These are phyloP conservation scores for Nevesoporus exiguus DNA, from an alignment of 768 basidiomycete genomes.

Conservation along the genomic window DNA sequence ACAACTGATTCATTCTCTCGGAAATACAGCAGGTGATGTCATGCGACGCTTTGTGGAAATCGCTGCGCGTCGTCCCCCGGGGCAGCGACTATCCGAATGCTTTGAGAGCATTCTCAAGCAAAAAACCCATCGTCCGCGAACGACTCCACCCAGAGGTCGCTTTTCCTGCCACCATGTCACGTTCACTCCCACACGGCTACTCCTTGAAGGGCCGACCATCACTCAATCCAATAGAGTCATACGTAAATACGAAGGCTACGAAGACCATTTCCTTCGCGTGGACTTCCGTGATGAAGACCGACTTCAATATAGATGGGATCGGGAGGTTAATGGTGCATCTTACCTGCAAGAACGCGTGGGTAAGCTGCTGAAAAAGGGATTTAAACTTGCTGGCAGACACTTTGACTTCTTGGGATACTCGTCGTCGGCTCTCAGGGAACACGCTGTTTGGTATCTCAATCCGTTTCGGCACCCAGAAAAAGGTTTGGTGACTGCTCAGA, in stretches of 20 bases:
- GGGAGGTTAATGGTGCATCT: constrained; percentile 54
- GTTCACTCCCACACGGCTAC: constrained; percentile 68
- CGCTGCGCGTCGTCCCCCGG: constrained; percentile 44
- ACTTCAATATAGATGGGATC: constrained; percentile 68
- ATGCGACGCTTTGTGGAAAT: constrained; percentile 53
- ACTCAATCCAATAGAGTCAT: constrained; percentile 81
- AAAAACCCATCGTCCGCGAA: constrained; percentile 16
- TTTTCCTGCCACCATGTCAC: constrained; percentile 73
- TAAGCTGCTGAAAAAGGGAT: constrained; percentile 55
- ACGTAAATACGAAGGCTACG: constrained; percentile 55
- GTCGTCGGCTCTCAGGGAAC: constrained; percentile 69
- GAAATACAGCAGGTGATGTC: constrained; percentile 36
- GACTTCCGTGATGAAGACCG: constrained; percentile 83
- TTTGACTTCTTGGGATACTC: constrained; percentile 87
- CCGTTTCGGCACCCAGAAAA: constrained; percentile 51
- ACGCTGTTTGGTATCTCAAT: constrained; percentile 79
- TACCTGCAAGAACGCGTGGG: constrained; percentile 63
- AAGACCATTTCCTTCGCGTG: constrained; percentile 75
- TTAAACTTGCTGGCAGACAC: constrained; percentile 61
- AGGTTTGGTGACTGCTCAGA: constrained; percentile 48
- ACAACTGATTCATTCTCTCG: constrained; percentile 34
- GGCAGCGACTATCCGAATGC: constrained; percentile 42
- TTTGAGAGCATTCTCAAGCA: constrained; percentile 38
- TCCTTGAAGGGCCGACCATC: constrained; percentile 73
- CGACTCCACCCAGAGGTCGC: constrained; percentile 32